Evolutionary conservation across 129 eudicot species (phyloP), one percentile per base, ranked within the genome.

Genomic region (Heracleum sosnowskyi): DNA sequence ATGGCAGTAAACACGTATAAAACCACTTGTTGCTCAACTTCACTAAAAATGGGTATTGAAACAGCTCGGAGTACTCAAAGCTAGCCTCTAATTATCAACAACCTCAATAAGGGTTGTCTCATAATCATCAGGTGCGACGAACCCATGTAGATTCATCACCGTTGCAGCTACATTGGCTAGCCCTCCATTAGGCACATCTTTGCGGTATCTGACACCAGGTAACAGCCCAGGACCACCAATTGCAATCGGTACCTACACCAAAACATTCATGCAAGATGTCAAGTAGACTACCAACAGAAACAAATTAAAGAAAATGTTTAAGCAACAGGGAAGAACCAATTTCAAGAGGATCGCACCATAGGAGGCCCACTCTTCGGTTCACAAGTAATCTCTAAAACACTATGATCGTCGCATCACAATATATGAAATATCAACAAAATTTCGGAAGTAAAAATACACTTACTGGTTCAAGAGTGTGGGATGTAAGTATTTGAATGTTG

Each of bases 91-190:
- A 36, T 84, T 78, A 77, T 86, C 93, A 45, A 79, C 89, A 7
- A 89, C 93, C 83, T 89, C 93, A 53, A 89, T 89, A 1, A 89
- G 76, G 81, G 90, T 86, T 33, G 93, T 74, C 85, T 89, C 93
- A n/a, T 89, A 89, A 82, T 89, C 93, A 60, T 80, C 69, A 24
- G 93, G 93, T 3, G 93, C 90, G 57, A 82, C 91, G 16, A 86
- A 83, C 13, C 93, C 93, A 31, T 89, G 93, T 0, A 89, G 86
- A 62, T 86, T 89, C 83, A 89, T 89, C 70, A 89, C 90, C 4
- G 93, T 89, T 17, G 93, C 89, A 72, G 93, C 93, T 69, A 89
- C 93, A 55, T 89, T 89, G 62, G 93, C 90, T 28, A 89, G 91
- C 72, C 93, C 93, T 22, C 74, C 90, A 7, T 18, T 76, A 24